A percentile compares a stretch with the other conserved stretches of the same genome.
These are phyloP conservation scores for Daldinia loculata DNA, from an alignment of 495 filamentous ascomycete genomes.

Conservation along the genomic window DNA sequence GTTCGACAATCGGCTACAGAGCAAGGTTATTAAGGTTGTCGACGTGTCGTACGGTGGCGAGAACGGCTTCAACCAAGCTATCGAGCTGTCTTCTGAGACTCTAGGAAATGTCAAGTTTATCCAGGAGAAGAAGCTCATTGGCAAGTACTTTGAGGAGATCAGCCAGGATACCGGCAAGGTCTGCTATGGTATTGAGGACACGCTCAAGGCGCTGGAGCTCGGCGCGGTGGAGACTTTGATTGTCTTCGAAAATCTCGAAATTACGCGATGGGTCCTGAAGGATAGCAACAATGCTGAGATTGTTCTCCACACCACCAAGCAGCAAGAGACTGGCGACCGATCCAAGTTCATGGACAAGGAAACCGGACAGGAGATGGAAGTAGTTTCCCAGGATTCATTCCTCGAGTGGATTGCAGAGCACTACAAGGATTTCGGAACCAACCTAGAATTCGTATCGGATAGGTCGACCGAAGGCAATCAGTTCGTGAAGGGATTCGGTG, in stretches of 20 bases:
- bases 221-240: conserved; percentile 94
- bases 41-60: conserved; percentile 99
- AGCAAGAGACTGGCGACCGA: conserved; percentile 77
- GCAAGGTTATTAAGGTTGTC: conserved; percentile 98
- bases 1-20: conserved; percentile 89
- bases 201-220: conserved; percentile 94
- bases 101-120: conserved; percentile 99
- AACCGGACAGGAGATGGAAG: conserved; percentile 95
- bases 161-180: conserved; percentile 94
- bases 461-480: conserved; percentile 97
- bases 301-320: conserved; percentile 87
- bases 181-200: conserved; percentile 98
- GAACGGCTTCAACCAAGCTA: conserved; percentile 99
- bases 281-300: conserved; percentile 72
- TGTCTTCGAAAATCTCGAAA: conserved; percentile 96
- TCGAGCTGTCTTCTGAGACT: conserved; percentile 94
- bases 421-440: conserved; percentile 96
- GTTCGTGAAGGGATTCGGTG: conserved; percentile 99
- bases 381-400: conserved; percentile 84
- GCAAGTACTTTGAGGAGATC: conserved; percentile 98
- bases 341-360: conserved; percentile 92
- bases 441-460: conserved; percentile 97
- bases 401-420: conserved; percentile 98
- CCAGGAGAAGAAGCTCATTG: conserved; percentile 99
- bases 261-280: conserved; percentile 91